Evolutionary conservation across 1,284 basidiomycete genomes (phyloP), one percentile per base, ranked within the genome.

Genomic region (Irpex rosettiformis): DNA sequence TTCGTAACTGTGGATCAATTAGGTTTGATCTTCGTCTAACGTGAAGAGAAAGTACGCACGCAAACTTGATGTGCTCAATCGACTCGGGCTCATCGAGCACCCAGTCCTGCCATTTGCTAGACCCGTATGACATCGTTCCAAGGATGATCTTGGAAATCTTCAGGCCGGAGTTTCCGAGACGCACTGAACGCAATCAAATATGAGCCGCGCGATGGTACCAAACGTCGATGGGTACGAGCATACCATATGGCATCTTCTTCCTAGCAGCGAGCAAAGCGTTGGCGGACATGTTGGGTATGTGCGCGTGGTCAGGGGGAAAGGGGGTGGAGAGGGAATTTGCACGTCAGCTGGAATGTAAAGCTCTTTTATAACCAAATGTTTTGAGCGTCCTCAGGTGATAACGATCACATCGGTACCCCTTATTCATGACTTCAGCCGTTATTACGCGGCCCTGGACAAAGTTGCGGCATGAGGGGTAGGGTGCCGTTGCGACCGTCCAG

Each of bases 71-170:
- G 48, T 75, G 73, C 58, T 70, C 64, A 22, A 72, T 65, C 0
- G 69, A 70, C 59, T 78, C 76, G n/a, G 78, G 72, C 55, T 77
- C 72, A 16, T 64, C 73, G 13, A 79, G 66, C 3, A 76, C 69
- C 76, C 77, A 78, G 7, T 60, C 55, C 51, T 65, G 62, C 75
- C 77, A 77, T 10, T 64, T 60, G 13, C 68, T 59, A 24, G 58
- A 62, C n/a, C 77, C 77, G 61, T 78, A 80, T n/a, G 66, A 66
- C 77, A 79, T 79, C 59, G 73, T 74, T 8, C 77, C 76, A 3
- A 79, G 66, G 64, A 79, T 77, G 57, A 77, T 71, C 59, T 69
- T 72, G 6, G 75, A 76, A 13, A 77, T 77, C 62, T 79, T 79
- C 51, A 81, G 67, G 3, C 78, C 79, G 4, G 75, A 77, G 56